Evolutionary conservation across 129 eudicot species (phyloP), one percentile per base, ranked within the genome.

Genomic region (Rutidosis leptorrhynchoides): DNA sequence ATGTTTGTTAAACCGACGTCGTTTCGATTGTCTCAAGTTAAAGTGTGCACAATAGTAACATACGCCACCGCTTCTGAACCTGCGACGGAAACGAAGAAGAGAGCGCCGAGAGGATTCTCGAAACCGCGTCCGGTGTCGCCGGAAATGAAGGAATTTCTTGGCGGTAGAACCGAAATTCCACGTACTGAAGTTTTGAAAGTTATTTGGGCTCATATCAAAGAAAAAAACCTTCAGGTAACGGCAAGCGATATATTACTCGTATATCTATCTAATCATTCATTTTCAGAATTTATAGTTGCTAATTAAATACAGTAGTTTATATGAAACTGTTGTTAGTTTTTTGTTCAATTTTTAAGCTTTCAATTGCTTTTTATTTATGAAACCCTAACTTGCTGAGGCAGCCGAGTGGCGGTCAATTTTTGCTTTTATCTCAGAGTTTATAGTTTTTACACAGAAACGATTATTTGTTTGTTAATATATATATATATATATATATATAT

Each of bases 121-220:
- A 77, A 77, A 57, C 81, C 81, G 0, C 77, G 81, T 10, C 77
- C 77, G 2, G 81, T 77, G 21, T 77, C 77, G 0, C 81, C 81
- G 20, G 81, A 71, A 66, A 77, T 77, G 81, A 71, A 71, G 63
- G 81, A 70, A 8, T 77, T 77, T 22, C 81, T 77, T 11, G 81
- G 81, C 53, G 81, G 81, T 19, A 51, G 72, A 27, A 63, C 77
- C 22, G 73, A 77, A 60, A 77, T 77, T 9, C 77, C 81, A 0
- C 77, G 81, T 27, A 77, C 81, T 1, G 68, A 77, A 58, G 81
- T 72, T 48, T 69, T 77, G 4, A 77, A 77, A 60, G 77, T 70
- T 12, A 77, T 77, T 58, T 77, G 81, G 81, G 77, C 81, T 48
- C 70, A 77, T 37, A 77, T 77, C 46, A 77, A 77, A 27, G 73